These are phyloP conservation scores for Nemania sp. DNA, from an alignment of 2,329 filamentous ascomycete genomes.

Conservation along the genomic window DNA sequence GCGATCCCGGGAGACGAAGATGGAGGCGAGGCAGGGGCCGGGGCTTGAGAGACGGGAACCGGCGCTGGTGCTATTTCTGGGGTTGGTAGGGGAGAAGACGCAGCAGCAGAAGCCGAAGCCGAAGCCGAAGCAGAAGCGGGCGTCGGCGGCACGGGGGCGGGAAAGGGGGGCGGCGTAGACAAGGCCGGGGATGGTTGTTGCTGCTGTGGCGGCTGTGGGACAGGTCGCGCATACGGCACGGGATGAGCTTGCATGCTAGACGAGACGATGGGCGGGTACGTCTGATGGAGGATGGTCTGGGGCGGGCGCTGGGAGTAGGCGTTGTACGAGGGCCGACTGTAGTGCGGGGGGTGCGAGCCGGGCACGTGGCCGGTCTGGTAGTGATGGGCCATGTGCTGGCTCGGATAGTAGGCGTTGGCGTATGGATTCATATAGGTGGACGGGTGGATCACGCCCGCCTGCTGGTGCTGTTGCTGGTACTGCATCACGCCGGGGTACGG, in stretches of 20 bases:
- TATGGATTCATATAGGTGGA: conserved; percentile 55
- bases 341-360: conserved; percentile 49
- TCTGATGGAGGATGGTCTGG: conserved; percentile 49
- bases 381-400: conserved; percentile 57
- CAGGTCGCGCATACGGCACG: conserved; percentile 51
- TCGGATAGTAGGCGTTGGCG: conserved; percentile 51
- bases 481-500: conserved; percentile 43
- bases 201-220: too few relatives aligned
- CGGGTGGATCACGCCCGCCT: conserved; percentile 51
- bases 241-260: conserved; percentile 43
- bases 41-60: conserved; percentile 30
- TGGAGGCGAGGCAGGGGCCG: conserved; percentile 50
- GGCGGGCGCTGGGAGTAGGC: conserved; percentile 38
- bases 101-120: conserved; percentile 53
- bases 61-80: conserved; percentile 53
- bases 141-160: conserved; percentile 48
- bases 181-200: conserved; percentile 57
- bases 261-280: conserved; percentile 57
- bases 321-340: conserved; percentile 52
- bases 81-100: conserved; percentile 47
- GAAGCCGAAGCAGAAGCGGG: conserved; percentile 51
- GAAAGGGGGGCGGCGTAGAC: conserved; percentile 54
- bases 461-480: conserved; percentile 33
- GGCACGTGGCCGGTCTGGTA: conserved; percentile 58
- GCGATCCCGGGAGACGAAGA: conserved; percentile 54